Percentiles rank a stretch among this genome's conserved stretches.
These are phyloP conservation scores for Nothophoma quercina DNA, from an alignment of 2,329 filamentous ascomycete species.

Conservation along the genomic window DNA sequence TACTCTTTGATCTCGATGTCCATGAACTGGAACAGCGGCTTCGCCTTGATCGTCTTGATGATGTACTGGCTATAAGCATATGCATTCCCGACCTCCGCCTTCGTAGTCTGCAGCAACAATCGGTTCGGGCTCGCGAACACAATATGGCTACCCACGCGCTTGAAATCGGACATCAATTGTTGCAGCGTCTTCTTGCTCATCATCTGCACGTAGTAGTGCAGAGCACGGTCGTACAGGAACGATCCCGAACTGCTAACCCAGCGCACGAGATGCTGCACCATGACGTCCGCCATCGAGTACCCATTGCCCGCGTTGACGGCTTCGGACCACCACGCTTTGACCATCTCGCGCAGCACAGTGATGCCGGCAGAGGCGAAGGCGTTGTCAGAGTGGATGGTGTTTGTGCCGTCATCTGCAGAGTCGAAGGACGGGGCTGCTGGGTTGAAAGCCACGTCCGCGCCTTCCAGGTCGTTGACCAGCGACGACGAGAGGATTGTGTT, in stretches of 20 bases:
- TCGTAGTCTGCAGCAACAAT: conserved; percentile 91
- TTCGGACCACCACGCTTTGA: conserved; percentile 97
- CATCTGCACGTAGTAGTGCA: conserved; percentile 98
- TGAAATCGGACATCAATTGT: conserved; percentile 96
- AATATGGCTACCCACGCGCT: conserved; percentile 91
- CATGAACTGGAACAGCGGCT: conserved; percentile 95
- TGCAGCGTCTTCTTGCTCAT: conserved; percentile 98
- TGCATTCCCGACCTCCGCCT: conserved; percentile 94
- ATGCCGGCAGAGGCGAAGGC: conserved; percentile 94
- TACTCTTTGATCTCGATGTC: conserved; percentile 98
- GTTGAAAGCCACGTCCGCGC: conserved; percentile 86
- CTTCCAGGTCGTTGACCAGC: conserved; percentile 94
- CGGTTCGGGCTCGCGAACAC: conserved; percentile 93
- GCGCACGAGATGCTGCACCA: conserved; percentile 95
- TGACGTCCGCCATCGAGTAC: conserved; percentile 87
- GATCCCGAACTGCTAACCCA: conserved; percentile 96
- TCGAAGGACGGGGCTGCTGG: conserved; percentile 71
- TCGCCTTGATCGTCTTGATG: conserved; percentile 93
- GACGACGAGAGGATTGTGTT: conserved; percentile 98
- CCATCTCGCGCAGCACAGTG: conserved; percentile 93
- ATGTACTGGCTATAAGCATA: conserved; percentile 98
- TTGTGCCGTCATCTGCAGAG: conserved; percentile 66
- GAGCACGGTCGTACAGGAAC: conserved; percentile 90
- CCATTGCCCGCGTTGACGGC: conserved; percentile 77
- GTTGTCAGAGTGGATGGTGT: conserved; percentile 81